Evolutionary conservation across 768 basidiomycete genomes (phyloP), one percentile per base, ranked within the genome.

Genomic region (Vishniacozyma victoriae): DNA sequence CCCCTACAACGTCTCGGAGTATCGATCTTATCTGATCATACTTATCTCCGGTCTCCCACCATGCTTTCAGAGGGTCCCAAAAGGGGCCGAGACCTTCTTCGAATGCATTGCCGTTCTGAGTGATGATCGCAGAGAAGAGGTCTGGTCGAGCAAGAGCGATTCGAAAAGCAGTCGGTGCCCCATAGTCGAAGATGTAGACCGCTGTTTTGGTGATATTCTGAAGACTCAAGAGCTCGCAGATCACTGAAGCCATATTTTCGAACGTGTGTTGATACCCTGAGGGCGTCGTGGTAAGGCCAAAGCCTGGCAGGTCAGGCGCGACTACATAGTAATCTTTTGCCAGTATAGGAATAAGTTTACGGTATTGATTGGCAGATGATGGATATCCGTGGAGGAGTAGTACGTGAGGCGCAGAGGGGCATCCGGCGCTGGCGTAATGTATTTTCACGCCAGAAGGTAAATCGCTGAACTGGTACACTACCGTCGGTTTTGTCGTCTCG

Each of bases 301-400:
- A 80, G 0, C 76, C 78, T 1, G 78, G 77, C 5, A 79, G 60
- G 52, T 79, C 79, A n/a, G 79, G 78, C 0, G 78, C 78, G 49
- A 77, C 56, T 27, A 78, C 71, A 25, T 69, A 74, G 69, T 77
- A 78, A 31, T 72, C 64, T 16, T 58, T 31, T 3, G 76, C 72
- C 12, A 79, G 71, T 33, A 61, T 62, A 0, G 75, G 70, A 40
- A 79, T 76, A 46, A 79, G 74, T 54, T 77, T 69, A 11, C 78
- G 75, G 59, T 74, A 80, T 44, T 78, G 77, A 64, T 72, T 73
- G 5, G 78, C 78, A 0, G 77, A 77, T 1, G 76, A 52, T 0
- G 79, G 78, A 65, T 75, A 79, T 26, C 78, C 79, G 56, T 79
- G 79, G 3, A 79, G 69, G 1, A 79, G 74, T 19, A 80, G 69